Base-by-base conservation (phyloP, 2,329 filamentous ascomycete species). In the Hypomyces perniciosus region DNA sequence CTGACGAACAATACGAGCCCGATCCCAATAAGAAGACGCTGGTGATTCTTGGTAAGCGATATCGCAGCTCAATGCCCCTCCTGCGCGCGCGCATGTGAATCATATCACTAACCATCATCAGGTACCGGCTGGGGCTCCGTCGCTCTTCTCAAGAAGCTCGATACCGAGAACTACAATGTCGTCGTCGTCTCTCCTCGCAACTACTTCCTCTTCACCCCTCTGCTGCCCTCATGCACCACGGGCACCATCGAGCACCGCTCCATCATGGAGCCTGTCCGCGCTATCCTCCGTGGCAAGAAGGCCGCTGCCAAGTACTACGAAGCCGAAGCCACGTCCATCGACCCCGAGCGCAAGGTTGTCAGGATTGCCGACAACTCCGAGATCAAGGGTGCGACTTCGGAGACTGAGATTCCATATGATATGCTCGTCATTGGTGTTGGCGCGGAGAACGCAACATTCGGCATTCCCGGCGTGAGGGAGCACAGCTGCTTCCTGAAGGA, bases 101-200 rank as follows among this genome's bases (percentile, higher is more conserved):
- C 13, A 34, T 53, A 33, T 57, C 43, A 51, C 59, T 65, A 50
- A 65, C 60, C 40, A 9, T 51, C 53, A 54, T 57, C 55, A 96
- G 92, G 92, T 65, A 95, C 91, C 62, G 93, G 93, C 61, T 99
- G 93, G 93, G 93, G 76, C 61, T 90, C 92, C 40, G 90, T 99
- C 64, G 95, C 92, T 54, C 84, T 99, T 55, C 83, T 99, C 59
- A 99, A 99, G 83, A 96, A 95, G 70, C 88, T 99, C 72, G 91
- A 99, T 68, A 96, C 92, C 55, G 88, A 95, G 71, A 95, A 97
- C 80, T 99, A 97, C 83, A 97, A 99, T 71, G 92, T 97, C 71
- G 73, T 97, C 67, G 90, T 99, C 69, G 89, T 99, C 70, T 97
- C 93, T 45, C 93, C 93, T 49, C 89, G 93, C 68, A 99, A 99